A percentile compares a stretch with the other conserved stretches of the same genome.
These are phyloP conservation scores for Eucalyptus leucophloia DNA, from an alignment of 345 rosid genomes.

Conservation along the genomic window DNA sequence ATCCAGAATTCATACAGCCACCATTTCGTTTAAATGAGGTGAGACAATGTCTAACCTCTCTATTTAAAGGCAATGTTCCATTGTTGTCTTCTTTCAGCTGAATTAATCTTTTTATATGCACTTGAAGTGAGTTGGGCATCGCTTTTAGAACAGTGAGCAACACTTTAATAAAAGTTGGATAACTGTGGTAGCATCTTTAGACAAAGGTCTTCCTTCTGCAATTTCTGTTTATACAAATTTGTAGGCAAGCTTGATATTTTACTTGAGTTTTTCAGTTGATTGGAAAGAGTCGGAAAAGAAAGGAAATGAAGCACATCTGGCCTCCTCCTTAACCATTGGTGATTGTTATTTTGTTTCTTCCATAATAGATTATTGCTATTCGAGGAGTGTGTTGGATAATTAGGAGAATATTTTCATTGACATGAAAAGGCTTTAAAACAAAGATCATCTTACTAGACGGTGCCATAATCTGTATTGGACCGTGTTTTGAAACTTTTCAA, in stretches of 20 bases:
- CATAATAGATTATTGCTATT: neutral
- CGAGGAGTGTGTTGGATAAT: neutral
- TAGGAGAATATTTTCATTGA: neutral
- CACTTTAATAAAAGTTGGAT: neutral
- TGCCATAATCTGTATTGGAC: neutral
- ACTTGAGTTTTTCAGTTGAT: neutral
- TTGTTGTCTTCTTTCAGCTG: neutral
- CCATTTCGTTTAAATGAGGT: slow-evolving; percentile 82
- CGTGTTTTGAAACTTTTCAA: neutral
- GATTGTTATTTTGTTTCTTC: neutral
- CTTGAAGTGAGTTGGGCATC: neutral
- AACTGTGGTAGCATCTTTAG: neutral
- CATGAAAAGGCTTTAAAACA: neutral
- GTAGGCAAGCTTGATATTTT: neutral
- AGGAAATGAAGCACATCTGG: neutral
- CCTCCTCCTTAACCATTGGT: neutral
- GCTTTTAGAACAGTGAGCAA: neutral
- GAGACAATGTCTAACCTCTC: neutral
- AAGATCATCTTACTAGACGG: neutral
- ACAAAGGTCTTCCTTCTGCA: neutral
- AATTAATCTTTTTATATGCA: neutral
- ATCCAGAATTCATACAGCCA: slow-evolving; percentile 86
- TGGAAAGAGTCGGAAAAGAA: neutral
- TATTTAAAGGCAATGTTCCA: neutral
- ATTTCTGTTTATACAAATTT: neutral